phyloP scores from a whole-genome alignment of 148 eudicot genomes.

The Chenopodium album region DNA sequence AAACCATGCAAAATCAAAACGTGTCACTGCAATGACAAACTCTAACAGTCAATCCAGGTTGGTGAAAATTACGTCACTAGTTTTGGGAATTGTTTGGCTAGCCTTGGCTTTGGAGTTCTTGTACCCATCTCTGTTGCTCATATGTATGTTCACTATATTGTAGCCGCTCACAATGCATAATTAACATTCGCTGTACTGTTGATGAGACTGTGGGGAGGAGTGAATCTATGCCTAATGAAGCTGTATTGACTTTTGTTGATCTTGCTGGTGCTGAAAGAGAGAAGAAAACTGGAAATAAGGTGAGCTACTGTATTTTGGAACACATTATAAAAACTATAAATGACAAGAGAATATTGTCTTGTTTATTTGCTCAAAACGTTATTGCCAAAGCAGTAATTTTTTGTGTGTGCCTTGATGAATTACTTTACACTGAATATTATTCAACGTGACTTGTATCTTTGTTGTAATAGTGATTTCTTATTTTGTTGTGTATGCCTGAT shows the following conservation, averaged over 20 bases:
- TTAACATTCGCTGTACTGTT: conserved; percentile 53
- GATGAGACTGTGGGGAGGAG: conserved; percentile 37
- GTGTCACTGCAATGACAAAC: conserved; percentile 78
- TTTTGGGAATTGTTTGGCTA: not conserved
- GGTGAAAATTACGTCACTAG: conserved; percentile 6
- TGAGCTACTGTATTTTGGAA: conserved; percentile 10
- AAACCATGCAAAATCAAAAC: conserved; percentile 62
- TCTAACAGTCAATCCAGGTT: conserved; percentile 87
- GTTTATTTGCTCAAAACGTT: not conserved
- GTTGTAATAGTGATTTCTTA: not conserved
- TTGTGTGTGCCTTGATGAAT: not conserved
- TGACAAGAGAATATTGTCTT: not conserved
- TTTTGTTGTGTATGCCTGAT: not conserved
- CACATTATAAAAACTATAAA: not conserved
- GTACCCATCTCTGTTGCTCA: not conserved
- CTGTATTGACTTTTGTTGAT: conserved; percentile 82
- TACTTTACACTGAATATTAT: not conserved
- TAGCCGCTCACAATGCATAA: conserved; percentile 96
- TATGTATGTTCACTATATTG: conserved; percentile 17
- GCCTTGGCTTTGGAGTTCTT: not conserved
- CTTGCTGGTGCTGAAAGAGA: conserved; percentile 99
- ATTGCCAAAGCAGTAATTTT: not conserved
- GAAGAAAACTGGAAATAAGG: conserved; percentile 91
- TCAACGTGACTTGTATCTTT: not conserved
- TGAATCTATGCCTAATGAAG: conserved; percentile 28